Base-by-base conservation (phyloP, 1,284 basidiomycete species). In the Neonothopanus nambi region DNA sequence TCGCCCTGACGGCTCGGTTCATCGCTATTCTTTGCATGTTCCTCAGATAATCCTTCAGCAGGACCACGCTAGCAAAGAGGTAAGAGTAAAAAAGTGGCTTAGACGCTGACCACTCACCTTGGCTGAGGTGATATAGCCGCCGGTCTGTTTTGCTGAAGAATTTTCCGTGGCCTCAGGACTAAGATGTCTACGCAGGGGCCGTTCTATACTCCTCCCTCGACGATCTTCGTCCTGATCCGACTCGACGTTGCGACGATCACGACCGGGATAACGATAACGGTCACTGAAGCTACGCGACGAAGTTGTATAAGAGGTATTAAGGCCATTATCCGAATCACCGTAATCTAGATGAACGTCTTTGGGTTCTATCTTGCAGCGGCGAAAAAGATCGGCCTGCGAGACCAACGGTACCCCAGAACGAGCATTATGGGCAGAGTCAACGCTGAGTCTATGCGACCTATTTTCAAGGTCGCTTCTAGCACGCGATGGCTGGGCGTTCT, bases 381-480 rank as follows among this genome's bases (percentile, higher is more conserved):
- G 64, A 44, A 70, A 73, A 41, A 70, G 62, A 53, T 71, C 70
- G 18, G 65, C 59, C 56, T 74, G 72, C 21, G 72, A 63, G n/a
- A 62, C 60, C 51, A 70, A 51, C 21, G 70, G 62, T 46, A 55
- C 41, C 18, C 50, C 46, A 7, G 47, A 5, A 26, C 58, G 58
- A 44, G 18, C 30, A 26, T 20, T n/a, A 50, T 26, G 48, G 4
- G 46, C 42, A 17, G 45, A 26, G 36, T 15, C n/a, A 48, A 18
- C 37, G 39, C 37, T 33, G n/a, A n/a, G n/a, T 6, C 43, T 18
- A 15, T 17, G 43, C 15, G 43, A 45, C 30, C 43, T 45, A 28
- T 45, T 24, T 30, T 20, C 24, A n/a, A 11, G 24, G 13, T 13
- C 21, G 26, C 43, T 30, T 7, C 28, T 33, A 33, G 30, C 3